Evolutionary conservation across 768 basidiomycete species (phyloP).

Genomic region (Collybiopsis confluens): DNA sequence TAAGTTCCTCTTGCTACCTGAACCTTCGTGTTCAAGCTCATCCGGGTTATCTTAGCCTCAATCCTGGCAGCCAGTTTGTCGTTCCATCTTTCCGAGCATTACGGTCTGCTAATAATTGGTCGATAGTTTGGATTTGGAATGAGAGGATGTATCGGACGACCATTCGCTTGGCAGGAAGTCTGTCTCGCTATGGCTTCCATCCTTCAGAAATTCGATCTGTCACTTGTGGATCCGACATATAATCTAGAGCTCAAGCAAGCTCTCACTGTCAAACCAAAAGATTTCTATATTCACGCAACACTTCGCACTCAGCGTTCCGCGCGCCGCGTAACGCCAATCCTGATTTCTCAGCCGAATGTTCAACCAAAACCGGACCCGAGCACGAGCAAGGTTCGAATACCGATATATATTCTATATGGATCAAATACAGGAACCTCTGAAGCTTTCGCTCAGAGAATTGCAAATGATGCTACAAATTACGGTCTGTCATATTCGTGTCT

Average conservation of each 20-base stretch:
- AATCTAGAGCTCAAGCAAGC: slow-evolving; percentile 39
- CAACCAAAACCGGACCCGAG: not conserved
- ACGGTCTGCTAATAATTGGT: slow-evolving; percentile 13
- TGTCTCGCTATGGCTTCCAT: slow-evolving; percentile 34
- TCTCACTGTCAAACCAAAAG: slow-evolving; percentile 43
- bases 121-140: slow-evolving; percentile 16
- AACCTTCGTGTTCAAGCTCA: not conserved
- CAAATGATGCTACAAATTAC: slow-evolving; percentile 30
- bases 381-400: slow-evolving; percentile 14
- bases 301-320: slow-evolving; percentile 23
- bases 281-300: slow-evolving; percentile 35
- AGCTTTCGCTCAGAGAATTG: slow-evolving; percentile 42
- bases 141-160: slow-evolving; percentile 30
- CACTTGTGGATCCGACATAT: slow-evolving; percentile 38
- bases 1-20: slow-evolving; percentile 16
- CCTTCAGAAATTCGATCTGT: slow-evolving; percentile 43
- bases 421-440: slow-evolving; percentile 48
- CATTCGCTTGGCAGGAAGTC: slow-evolving; percentile 47
- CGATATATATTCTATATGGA: slow-evolving; percentile 38
- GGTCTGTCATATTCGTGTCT: slow-evolving; percentile 20
- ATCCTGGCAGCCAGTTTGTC: slow-evolving; percentile 37
- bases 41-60: slow-evolving; percentile 25
- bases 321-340: slow-evolving; percentile 14
- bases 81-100: not conserved
- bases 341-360: slow-evolving; percentile 10